These are phyloP conservation scores for Nemania diffusa DNA, from an alignment of 2,329 filamentous ascomycete genomes.

Conservation along the genomic window DNA sequence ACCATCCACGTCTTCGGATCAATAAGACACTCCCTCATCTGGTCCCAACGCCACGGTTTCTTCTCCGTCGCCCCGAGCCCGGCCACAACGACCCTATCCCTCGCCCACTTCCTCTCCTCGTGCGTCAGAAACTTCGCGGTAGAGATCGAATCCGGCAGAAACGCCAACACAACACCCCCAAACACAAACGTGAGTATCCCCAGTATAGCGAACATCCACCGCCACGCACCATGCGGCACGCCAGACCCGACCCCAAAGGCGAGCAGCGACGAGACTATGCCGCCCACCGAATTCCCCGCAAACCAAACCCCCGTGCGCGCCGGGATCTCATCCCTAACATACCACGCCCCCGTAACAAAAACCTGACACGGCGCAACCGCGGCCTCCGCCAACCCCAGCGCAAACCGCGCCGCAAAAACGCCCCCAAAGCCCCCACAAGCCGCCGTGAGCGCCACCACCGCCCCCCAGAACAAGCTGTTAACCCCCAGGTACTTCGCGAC, in stretches of 20 bases:
- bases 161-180: constrained; percentile 58
- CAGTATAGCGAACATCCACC: constrained; percentile 68
- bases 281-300: constrained; percentile 61
- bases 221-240: constrained; percentile 52
- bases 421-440: constrained; percentile 60
- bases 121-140: constrained; percentile 66
- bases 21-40: constrained; percentile 62
- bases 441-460: constrained; percentile 57
- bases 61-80: constrained; percentile 64
- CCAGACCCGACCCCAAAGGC: constrained; percentile 64
- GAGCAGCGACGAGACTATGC: constrained; percentile 60
- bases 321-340: constrained; percentile 66
- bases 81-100: constrained; percentile 58
- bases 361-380: constrained; percentile 65
- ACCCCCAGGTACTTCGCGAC: constrained; percentile 58
- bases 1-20: constrained; percentile 72
- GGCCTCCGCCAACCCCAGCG: constrained; percentile 66
- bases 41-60: constrained; percentile 60
- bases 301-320: constrained; percentile 67
- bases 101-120: constrained; percentile 61
- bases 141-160: constrained; percentile 64
- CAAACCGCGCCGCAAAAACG: constrained; percentile 61
- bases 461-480: constrained; percentile 63
- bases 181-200: constrained; percentile 63
- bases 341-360: constrained; percentile 66